Conservation (phyloP, 108 stramenopile species). For the Nitzschia sp. region DNA sequence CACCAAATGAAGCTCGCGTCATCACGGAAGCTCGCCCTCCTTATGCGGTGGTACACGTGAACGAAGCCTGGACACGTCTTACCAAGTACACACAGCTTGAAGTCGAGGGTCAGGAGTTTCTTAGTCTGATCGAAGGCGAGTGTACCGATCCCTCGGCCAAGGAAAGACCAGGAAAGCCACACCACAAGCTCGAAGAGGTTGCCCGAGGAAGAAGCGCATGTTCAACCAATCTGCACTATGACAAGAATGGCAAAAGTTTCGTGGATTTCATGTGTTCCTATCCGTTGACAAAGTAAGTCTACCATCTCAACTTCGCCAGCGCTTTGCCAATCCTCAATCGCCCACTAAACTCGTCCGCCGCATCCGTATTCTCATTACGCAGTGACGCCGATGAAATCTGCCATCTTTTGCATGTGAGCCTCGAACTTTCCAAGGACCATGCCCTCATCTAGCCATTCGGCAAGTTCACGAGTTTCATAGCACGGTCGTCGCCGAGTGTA, state of each 20-base stretch:
- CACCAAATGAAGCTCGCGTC: constrained; percentile 70
- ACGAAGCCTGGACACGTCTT: constrained; percentile 65
- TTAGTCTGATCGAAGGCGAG: constrained; percentile 58
- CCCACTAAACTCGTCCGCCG: neutral
- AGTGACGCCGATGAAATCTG: neutral
- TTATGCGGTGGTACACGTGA: constrained; percentile 74
- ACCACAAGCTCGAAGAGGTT: constrained; percentile 56
- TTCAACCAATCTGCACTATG: constrained; percentile 67
- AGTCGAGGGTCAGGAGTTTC: constrained; percentile 62
- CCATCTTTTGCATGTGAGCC: neutral
- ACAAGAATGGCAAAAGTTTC: constrained; percentile 65
- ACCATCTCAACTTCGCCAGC: neutral
- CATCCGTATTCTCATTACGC: neutral
- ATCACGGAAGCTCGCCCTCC: constrained; percentile 74
- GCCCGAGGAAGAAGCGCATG: constrained; percentile 54
- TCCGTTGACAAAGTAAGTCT: constrained; percentile 78
- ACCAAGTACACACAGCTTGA: constrained; percentile 81
- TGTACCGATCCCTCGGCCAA: constrained; percentile 38
- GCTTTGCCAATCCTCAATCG: neutral
- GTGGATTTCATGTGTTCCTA: constrained; percentile 80
- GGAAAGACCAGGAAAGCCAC: constrained; percentile 37
- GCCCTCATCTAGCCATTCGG: neutral
- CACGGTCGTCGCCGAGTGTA: too few relatives aligned
- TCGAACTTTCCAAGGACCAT: neutral
- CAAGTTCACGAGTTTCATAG: too few relatives aligned